Conservation (phyloP, 768 basidiomycete species). For the Suillus spraguei region DNA sequence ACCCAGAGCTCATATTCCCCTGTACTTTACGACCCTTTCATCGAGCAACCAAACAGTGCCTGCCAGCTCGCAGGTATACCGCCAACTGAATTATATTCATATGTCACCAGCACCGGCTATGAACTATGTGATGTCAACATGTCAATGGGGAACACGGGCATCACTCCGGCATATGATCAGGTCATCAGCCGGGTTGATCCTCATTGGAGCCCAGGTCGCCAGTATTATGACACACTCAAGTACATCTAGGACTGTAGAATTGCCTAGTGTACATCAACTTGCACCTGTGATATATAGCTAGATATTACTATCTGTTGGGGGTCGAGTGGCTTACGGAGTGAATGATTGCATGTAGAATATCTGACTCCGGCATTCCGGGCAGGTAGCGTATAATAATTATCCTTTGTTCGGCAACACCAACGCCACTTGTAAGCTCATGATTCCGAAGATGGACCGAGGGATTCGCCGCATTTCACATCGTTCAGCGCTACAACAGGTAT, state of each 20-base stretch:
- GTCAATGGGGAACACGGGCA: neutral
- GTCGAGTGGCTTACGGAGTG: neutral
- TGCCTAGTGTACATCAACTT: neutral
- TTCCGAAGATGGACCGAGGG: neutral
- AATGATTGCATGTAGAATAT: neutral
- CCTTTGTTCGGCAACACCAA: neutral
- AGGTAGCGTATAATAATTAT: neutral
- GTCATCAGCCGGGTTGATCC: neutral
- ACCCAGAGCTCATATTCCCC: neutral
- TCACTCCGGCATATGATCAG: neutral
- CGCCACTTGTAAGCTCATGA: neutral
- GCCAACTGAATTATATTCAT: neutral
- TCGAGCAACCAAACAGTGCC: neutral
- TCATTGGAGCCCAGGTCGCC: neutral
- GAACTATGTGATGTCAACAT: neutral
- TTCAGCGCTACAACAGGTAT: conserved; percentile 41
- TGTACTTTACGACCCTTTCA: neutral
- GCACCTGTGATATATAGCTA: neutral
- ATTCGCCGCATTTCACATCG: neutral
- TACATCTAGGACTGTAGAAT: neutral
- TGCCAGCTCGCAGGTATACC: neutral
- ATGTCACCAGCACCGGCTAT: neutral
- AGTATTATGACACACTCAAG: neutral
- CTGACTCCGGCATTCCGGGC: neutral
- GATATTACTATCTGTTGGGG: neutral